Evolutionary conservation across 2,329 filamentous ascomycete genomes (phyloP), one percentile per base, ranked within the genome.

Genomic region (Pleurostoma richardsiae): DNA sequence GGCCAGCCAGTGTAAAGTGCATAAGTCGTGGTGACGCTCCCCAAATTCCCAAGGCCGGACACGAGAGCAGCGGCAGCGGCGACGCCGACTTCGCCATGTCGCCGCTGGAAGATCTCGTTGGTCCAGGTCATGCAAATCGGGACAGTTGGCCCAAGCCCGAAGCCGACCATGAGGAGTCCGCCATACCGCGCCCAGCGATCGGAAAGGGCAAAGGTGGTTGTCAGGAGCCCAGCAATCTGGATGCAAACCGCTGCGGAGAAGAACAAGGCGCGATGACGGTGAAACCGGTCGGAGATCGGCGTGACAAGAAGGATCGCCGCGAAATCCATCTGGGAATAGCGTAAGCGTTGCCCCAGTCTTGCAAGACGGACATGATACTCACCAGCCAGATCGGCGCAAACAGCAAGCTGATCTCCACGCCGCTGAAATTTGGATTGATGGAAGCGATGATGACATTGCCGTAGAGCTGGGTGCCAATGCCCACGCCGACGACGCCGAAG

Each of bases 101-200:
- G 85, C 30, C 80, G 79, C 68, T 95, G 90, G 72, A 96, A 96
- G 59, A 95, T 86, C 67, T 95, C 88, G 52, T 83, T 88, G 30
- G 88, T 90, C 90, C 90, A 95, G 33, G 90, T 86, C 90, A 96
- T 96, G 64, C 88, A 92, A 59, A 92, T 92, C 8, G 90, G 90
- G 1, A 95, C 90, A 0, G 90, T 95, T 4, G 90, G 90, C 1
- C 90, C 90, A 2, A 96, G 82, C 0, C 90, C 90, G 49, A 95
- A 95, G 4, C 90, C 90, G 33, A 96, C 86, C 69, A 96, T 85
- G 43, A 96, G 71, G n/a, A 96, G 79, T 4, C 90, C 90, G 42
- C 87, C 88, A 61, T 96, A 96, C 39, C 90, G 82, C 2, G 88
- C 84, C 89, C 90, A 96, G 36, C 85, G 82, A 56, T 83, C 82